Evolutionary conservation across 2,329 filamentous ascomycete genomes (phyloP), one percentile per base, ranked within the genome.

Genomic region (Cladosporium colombiae): DNA sequence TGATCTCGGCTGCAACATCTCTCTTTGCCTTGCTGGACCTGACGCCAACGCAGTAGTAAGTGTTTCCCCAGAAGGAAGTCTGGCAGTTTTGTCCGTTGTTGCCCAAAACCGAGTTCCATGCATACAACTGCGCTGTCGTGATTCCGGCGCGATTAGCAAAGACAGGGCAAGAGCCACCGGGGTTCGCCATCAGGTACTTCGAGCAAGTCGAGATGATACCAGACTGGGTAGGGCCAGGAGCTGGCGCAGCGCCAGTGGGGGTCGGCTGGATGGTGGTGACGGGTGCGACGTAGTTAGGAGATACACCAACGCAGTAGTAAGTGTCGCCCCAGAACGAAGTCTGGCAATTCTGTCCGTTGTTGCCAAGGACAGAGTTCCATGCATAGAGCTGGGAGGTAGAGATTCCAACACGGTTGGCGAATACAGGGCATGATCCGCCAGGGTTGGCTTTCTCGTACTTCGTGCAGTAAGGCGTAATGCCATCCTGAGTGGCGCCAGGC

Each of bases 91-190:
- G 49, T 29, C 70, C 69, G 33, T 67, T 66, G 10, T 29, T 62
- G 1, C 71, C 74, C 2, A 77, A 65, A 3, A 74, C 68, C 7
- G 68, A 21, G 61, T 77, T 77, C 74, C 74, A 77, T 2, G 65
- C 63, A 55, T 76, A 75, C 7, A 76, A 66, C n/a, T 74, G 61
- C 11, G 61, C 60, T 14, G 68, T 66, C 11, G 67, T 69, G 50
- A 76, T 72, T 46, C 70, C 68, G 59, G 74, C 70, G 23, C 66
- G 55, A 21, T 64, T 53, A 2, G 74, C 74, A 37, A 76, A 75
- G 5, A 65, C 62, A 2, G 37, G 63, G 65, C 76, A 78, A 27
- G 52, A 68, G 29, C 73, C 70, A 2, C 74, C 75, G 1, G 53
- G n/a, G 23, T 66, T 33, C 11, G 74, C 72, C 59, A 65, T 50